Base-by-base conservation (phyloP, 129 eudicot genomes). In the Solidago caesia region DNA sequence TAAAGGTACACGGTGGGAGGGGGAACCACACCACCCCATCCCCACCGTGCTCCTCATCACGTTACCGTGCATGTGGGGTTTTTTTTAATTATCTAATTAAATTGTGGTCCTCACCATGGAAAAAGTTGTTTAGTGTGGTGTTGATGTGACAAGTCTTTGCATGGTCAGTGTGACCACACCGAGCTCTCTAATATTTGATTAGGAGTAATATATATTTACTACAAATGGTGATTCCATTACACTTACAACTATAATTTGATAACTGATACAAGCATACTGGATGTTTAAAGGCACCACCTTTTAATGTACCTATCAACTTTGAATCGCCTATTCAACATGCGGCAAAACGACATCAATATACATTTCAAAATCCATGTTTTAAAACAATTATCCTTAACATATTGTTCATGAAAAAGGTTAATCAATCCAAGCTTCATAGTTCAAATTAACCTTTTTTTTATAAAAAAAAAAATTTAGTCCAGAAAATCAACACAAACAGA, bases 371-470 rank as follows among this genome's bases (percentile, higher is more conserved):
- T 12, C 15, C 49, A 8, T 39, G 29, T 14, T 56, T 10, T 0
- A 57, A 42, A n/a, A 16, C 6, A 5, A 4, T 4, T 59, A 16
- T 9, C 48, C 39, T 33, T 33, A 33, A 33, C 39, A 33, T 33
- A 33, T 33, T 33, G 39, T 33, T 33, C 39, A 33, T 33, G 51
- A 45, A 5, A 45, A 73, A 45, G 46, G 29, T 7, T 46, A 60
- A 61, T 59, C 68, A 60, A 72, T 57, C 42, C 49, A 74, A 29
- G n/a, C 33, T 56, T 74, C 71, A 11, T 62, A 64, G n/a, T 63
- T 74, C 71, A 11, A 74, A 64, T 14, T 63, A 33, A 5, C 11
- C 47, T 41, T 4, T 44, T 52, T 70, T 43, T 42, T 14, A 2
- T 52, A 33, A 62, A 61, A 21, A 6, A 4, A 13, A 10, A 26